Conservation (phyloP, 257 asterid species). For the Penstemon eatonii region DNA sequence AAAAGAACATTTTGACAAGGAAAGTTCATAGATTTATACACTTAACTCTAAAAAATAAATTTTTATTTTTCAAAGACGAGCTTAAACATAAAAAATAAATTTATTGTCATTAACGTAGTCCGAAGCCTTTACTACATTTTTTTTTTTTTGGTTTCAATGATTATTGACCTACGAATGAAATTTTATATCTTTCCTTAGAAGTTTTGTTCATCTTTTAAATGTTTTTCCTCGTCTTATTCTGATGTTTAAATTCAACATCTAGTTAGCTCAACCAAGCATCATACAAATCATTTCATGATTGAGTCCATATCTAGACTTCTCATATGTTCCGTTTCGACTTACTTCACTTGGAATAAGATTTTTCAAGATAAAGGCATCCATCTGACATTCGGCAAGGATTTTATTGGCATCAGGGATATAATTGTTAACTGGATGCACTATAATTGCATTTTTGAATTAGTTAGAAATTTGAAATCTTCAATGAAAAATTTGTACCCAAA, state of each 20-base stretch:
- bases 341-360: conserved; percentile 1
- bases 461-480: conserved; percentile 2
- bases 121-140: not conserved
- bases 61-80: not conserved
- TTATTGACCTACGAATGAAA: too few relatives aligned
- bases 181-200: not conserved
- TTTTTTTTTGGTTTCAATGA: too few relatives aligned
- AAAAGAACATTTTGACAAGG: not conserved
- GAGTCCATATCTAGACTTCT: not conserved
- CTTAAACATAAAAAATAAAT: not conserved
- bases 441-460: conserved; percentile 3
- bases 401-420: conserved; percentile 3
- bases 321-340: conserved; percentile 1
- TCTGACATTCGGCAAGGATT: not conserved
- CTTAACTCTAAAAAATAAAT: not conserved
- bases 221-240: not conserved
- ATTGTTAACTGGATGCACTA: conserved; percentile 8
- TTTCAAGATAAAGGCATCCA: not conserved
- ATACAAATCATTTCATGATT: not conserved
- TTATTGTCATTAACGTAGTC: not conserved
- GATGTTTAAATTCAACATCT: conserved; percentile 5
- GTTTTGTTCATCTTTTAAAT: not conserved
- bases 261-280: conserved; percentile 3
- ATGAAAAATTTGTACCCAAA: not conserved
- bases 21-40: not conserved